These are phyloP conservation scores for Xylaria scruposa DNA, from an alignment of 495 filamentous ascomycete genomes.

Conservation along the genomic window DNA sequence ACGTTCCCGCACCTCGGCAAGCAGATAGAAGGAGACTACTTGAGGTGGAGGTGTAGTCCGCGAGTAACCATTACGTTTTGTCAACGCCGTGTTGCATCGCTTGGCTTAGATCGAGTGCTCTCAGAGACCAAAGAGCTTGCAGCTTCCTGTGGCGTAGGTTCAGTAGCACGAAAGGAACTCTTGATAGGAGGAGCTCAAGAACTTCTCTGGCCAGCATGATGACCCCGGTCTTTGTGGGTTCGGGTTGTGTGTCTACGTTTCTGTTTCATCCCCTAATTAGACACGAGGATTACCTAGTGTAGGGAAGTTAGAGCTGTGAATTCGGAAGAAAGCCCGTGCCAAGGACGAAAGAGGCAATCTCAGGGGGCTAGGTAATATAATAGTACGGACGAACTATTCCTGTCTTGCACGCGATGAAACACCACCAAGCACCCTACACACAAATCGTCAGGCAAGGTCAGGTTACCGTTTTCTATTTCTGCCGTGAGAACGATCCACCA, in stretches of 20 bases:
- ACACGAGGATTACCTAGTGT: slow-evolving; percentile 1
- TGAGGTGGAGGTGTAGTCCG: slow-evolving; percentile 4
- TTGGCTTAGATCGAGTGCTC: neutral
- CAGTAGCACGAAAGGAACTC: neutral
- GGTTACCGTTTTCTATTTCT: slow-evolving; percentile 3
- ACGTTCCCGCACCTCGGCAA: slow-evolving; percentile 20
- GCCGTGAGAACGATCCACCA: slow-evolving; percentile 25
- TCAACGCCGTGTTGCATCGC: neutral
- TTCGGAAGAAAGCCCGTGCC: neutral
- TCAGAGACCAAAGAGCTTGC: neutral
- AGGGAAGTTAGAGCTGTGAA: neutral
- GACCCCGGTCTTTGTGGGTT: slow-evolving; percentile 26
- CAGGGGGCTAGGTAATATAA: neutral
- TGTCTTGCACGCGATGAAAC: slow-evolving; percentile 13
- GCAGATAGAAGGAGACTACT: slow-evolving; percentile 7
- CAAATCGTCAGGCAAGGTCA: neutral
- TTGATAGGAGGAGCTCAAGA: neutral
- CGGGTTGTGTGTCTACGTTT: slow-evolving; percentile 14
- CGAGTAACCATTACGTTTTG: slow-evolving; percentile 9
- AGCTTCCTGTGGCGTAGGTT: neutral
- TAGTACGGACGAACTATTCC: slow-evolving; percentile 16
- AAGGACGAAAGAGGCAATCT: slow-evolving; percentile 14
- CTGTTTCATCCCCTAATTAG: slow-evolving; percentile 14
- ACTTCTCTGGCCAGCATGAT: neutral
- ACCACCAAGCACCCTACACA: neutral